phyloP scores from a whole-genome alignment of 2,329 filamentous ascomycete species.

The Elsinoe australis region DNA sequence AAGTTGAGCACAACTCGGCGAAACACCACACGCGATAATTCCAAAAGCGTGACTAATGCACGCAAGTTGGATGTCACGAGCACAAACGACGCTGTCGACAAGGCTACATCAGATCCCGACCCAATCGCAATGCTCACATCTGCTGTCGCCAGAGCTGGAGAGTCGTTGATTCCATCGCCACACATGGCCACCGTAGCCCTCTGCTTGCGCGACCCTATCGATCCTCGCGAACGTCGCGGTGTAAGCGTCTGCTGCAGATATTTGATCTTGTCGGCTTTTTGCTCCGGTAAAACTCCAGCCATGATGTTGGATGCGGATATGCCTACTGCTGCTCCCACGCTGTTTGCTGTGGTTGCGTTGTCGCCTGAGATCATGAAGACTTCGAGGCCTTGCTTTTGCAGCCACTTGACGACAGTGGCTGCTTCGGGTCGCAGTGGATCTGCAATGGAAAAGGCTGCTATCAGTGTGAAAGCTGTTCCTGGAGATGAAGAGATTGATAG shows the following conservation, averaged over 20 bases:
- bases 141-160: constrained; percentile 68
- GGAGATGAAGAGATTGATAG: constrained; percentile 27
- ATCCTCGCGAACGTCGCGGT: constrained; percentile 8
- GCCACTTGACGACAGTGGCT: constrained; percentile 34
- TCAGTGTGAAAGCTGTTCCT: constrained; percentile 40
- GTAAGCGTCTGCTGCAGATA: constrained; percentile 32
- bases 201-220: constrained; percentile 30
- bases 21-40: constrained; percentile 65
- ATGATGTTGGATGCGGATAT: constrained; percentile 70
- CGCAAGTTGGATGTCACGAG: constrained; percentile 63
- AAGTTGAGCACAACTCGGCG: constrained; percentile 77
- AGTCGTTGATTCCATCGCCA: constrained; percentile 81
- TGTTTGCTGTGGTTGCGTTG: constrained; percentile 72
- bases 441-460: constrained; percentile 65
- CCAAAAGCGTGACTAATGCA: constrained; percentile 64
- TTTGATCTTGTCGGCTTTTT: constrained; percentile 68
- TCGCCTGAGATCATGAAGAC: constrained; percentile 94
- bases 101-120: constrained; percentile 72
- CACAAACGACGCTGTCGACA: constrained; percentile 74
- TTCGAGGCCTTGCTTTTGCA: constrained; percentile 58
- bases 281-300: constrained; percentile 74
- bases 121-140: constrained; percentile 79
- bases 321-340: constrained; percentile 67
- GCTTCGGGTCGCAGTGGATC: constrained; percentile 75
- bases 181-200: constrained; percentile 72